Conservation (phyloP, 2,329 filamentous ascomycete genomes). For the Botrytis hyacinthi region DNA sequence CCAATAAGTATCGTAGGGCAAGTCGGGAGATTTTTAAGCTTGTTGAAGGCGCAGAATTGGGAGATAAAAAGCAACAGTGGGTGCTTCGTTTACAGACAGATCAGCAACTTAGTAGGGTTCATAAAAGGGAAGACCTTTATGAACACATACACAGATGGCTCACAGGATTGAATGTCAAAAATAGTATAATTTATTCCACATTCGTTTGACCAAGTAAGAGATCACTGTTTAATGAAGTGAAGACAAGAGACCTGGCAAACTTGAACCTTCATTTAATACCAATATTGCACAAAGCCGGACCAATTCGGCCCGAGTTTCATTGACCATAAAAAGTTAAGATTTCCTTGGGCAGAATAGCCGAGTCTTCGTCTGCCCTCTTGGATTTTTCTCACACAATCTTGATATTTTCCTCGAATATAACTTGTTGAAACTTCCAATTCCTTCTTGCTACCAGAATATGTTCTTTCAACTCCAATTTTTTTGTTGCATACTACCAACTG, state of each 20-base stretch:
- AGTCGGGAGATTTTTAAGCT: not conserved
- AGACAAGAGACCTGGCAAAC: not conserved
- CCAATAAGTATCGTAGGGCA: not conserved
- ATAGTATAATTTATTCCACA: not conserved
- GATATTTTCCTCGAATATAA: not conserved
- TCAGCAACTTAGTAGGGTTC: not conserved
- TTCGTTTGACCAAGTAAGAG: not conserved
- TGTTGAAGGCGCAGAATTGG: not conserved
- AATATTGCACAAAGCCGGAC: not conserved
- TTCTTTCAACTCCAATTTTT: not conserved
- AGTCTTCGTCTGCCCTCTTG: not conserved
- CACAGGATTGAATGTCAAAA: not conserved
- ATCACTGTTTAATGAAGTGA: not conserved
- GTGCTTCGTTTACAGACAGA: not conserved
- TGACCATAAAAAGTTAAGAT: not conserved
- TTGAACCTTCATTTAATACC: not conserved
- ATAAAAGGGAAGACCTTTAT: not conserved
- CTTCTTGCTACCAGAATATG: rapidly evolving
- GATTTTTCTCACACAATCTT: not conserved
- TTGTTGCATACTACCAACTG: not conserved
- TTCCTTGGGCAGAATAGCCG: not conserved
- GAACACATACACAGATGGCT: not conserved
- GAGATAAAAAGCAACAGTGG: not conserved
- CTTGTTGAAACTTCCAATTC: not conserved
- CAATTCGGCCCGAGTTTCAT: not conserved